Base-by-base conservation (phyloP, 2,329 filamentous ascomycete species). In the Pseudocercospora cruenta region DNA sequence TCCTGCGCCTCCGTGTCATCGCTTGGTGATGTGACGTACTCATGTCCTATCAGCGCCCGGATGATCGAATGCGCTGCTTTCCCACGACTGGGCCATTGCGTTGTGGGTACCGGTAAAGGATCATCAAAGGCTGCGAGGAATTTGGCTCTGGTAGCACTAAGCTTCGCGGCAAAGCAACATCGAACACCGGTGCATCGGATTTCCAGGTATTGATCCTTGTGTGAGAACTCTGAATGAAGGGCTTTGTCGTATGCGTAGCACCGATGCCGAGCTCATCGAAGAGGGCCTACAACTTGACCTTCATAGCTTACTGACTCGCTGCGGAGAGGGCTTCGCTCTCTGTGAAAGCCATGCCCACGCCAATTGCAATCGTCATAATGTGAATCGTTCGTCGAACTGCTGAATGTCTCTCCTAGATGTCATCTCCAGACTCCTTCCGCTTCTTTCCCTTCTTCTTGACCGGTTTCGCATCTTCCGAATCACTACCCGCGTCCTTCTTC, bases 401-500 rank as follows among this genome's bases (percentile, higher is more conserved):
- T 39, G 28, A 16, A 22, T 2, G 9, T 9, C 26, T 43, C 47
- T 8, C 39, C 72, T 69, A 73, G 49, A 72, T 62, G 45, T 75
- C 73, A 63, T 75, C 73, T n/a, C 67, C 69, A 19, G 70, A 71
- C 43, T 73, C 72, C 64, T 74, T 75, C 47, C 72, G 65, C 67
- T 70, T 74, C 68, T 69, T 72, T 21, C 66, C 64, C 54, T 67
- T 69, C 65, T 63, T 68, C 70, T 71, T 71, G 55, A 24, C 55
- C 2, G 70, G 66, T 64, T 70, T 69, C 26, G 64, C 60, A 22
- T 75, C 73, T 21, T 75, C 70, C 53, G 70, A 72, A 39, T 74
- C 76, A 61, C 72, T 76, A 9, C 67, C 72, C n/a, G 64, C 63
- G 67, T 77, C 74, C 67, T 77, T 76, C 66, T 74, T 74, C 10